phyloP scores from a whole-genome alignment of 129 eudicot species.

The Ambrosia artemisiifolia region DNA sequence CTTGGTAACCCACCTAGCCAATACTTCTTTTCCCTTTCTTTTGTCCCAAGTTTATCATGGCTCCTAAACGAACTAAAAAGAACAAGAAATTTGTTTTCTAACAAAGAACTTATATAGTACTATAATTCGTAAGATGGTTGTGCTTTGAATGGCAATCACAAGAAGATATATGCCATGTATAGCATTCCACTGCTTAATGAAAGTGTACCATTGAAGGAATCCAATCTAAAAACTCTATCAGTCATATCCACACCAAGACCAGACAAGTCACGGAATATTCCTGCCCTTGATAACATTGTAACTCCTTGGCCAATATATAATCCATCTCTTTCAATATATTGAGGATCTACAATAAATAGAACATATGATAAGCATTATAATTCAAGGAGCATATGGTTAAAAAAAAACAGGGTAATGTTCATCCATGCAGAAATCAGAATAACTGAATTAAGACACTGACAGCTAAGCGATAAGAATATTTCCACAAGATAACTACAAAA shows the following conservation, averaged over 20 bases:
- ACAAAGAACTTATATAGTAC: neutral
- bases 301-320: conserved; percentile 91
- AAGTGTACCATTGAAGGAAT: conserved; percentile 65
- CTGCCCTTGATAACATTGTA: conserved; percentile 80
- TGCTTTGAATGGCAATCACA: too few species aligned
- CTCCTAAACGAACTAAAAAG: too few species aligned
- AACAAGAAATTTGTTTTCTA: neutral
- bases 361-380: neutral
- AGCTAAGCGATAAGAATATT: neutral
- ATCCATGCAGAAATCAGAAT: neutral
- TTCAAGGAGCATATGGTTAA: neutral
- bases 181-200: neutral
- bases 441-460: neutral
- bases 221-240: conserved; percentile 62
- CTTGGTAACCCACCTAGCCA: neutral
- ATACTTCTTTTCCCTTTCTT: too few species aligned
- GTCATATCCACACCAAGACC: conserved; percentile 86
- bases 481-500: neutral
- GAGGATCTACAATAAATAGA: conserved; percentile 61
- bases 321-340: conserved; percentile 68
- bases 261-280: conserved; percentile 67
- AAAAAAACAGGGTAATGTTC: neutral
- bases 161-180: neutral
- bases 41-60: too few species aligned
- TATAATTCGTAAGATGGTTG: neutral